Base-by-base conservation (phyloP, 441 rosid genomes). In the Lepidium campestre region DNA sequence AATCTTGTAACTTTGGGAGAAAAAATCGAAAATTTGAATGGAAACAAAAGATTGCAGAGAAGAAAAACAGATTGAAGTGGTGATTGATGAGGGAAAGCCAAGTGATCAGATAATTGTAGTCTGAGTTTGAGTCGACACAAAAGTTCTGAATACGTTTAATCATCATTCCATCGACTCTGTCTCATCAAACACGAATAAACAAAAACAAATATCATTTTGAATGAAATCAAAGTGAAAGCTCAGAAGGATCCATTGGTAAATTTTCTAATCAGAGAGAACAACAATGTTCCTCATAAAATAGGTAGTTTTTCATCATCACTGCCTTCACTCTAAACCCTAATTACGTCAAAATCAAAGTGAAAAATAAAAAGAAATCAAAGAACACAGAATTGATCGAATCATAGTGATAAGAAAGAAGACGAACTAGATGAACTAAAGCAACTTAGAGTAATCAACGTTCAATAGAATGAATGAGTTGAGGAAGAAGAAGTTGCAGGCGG, bases 171-270 rank as follows among this genome's bases (percentile, higher is more conserved):
- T 53, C 67, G 81, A 85, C 87, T 76, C 77, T 73, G 65, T 66
- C n/a, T 61, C 22, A 6, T 54, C 13, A 14, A 17, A 0, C 25
- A 6, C 14, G 0, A 32, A 10, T 0, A 55, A 36, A 0, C 10
- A 6, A 27, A 1, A 36, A 2, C 0, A 23, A 22, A 35, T 3
- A 15, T 7, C 3, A 25, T 40, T 14, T 3, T 0, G 14, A 7
- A 60, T 1, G 9, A 15, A 31, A 6, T 15, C 11, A 18, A 57
- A 44, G 53, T 4, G 71, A 62, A 73, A 81, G 82, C 93, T 91
- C 96, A 91, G 94, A 84, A 91, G 97, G 96, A 91, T 86, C 96
- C 94, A 89, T 91, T 91, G 94, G 96, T 83, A 75, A 62, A 68
- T 25, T 83, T 70, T 78, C 60, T 83, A 88, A 90, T 88, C 95